phyloP scores from a whole-genome alignment of 164 flowering plant genomes.

The Nelumbo lutea region DNA sequence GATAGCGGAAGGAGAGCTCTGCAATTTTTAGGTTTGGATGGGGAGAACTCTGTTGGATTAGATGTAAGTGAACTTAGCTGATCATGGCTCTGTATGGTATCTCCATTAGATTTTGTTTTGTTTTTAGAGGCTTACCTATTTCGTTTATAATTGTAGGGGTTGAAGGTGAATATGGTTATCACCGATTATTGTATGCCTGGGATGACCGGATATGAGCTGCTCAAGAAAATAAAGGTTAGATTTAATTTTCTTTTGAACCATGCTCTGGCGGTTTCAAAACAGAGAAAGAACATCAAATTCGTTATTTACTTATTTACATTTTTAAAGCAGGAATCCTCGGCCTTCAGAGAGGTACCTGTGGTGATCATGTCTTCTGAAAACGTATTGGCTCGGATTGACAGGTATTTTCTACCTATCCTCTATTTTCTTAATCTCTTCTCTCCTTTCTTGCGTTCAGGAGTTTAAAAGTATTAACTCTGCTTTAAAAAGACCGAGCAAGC shows the following conservation, averaged over 20 bases:
- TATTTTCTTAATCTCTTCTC: neutral
- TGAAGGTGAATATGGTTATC: slow-evolving; percentile 82
- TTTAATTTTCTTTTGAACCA: neutral
- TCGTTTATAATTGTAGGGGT: slow-evolving; percentile 27
- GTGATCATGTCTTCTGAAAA: slow-evolving; percentile 79
- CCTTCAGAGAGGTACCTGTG: slow-evolving; percentile 53
- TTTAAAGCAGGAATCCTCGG: slow-evolving; percentile 47
- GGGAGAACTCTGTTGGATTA: slow-evolving; percentile 38
- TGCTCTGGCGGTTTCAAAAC: no score
- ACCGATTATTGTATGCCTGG: slow-evolving; percentile 98
- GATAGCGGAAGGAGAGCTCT: slow-evolving; percentile 89
- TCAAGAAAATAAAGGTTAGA: slow-evolving; percentile 80
- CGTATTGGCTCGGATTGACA: slow-evolving; percentile 56
- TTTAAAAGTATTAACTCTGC: neutral
- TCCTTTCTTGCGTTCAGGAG: neutral
- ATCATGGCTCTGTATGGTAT: neutral
- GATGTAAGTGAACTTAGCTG: slow-evolving; percentile 30
- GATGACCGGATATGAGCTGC: slow-evolving; percentile 91
- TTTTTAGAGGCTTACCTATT: neutral
- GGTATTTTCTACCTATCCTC: slow-evolving; percentile 30
- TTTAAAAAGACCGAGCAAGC: no score
- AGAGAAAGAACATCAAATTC: no score
- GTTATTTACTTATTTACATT: neutral
- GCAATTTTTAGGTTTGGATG: slow-evolving; percentile 74
- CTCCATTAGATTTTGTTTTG: neutral